phyloP scores from a whole-genome alignment of 2,329 filamentous ascomycete genomes.

The Nothophaeocryptopus gaeumannii region DNA sequence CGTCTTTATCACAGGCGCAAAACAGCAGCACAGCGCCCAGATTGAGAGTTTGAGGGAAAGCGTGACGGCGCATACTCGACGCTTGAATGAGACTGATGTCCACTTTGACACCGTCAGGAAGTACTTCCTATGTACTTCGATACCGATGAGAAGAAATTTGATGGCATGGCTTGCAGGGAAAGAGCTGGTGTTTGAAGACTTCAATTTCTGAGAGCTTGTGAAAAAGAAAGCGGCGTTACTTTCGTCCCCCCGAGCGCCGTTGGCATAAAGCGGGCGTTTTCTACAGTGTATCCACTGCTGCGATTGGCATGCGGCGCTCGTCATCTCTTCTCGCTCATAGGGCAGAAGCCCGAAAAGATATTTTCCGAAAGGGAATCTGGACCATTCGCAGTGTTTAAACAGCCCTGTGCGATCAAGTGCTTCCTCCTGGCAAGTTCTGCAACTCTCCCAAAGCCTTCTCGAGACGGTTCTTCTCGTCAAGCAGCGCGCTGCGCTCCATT shows the following conservation, averaged over 20 bases:
- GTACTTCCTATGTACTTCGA: constrained; percentile 62
- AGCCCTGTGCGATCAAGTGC: constrained; percentile 3
- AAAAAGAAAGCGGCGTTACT: no score
- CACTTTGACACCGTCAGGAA: constrained; percentile 36
- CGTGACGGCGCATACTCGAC: constrained; percentile 41
- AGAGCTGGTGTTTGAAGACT: constrained; percentile 51
- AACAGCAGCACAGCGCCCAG: constrained; percentile 23
- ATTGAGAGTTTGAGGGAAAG: constrained; percentile 44
- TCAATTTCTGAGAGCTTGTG: constrained; percentile 39
- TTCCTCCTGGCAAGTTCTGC: constrained; percentile 8
- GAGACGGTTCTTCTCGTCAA: constrained; percentile 31
- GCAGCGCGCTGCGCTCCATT: constrained; percentile 25
- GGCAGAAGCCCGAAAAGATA: no score
- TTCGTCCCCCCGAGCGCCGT: no score
- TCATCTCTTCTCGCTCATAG: no score
- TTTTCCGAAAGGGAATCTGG: no score
- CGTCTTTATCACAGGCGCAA: constrained; percentile 61
- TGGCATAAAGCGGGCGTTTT: no score
- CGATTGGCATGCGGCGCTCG: no score
- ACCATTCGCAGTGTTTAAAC: constrained; percentile 33
- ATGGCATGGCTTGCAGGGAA: constrained; percentile 49
- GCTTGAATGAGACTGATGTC: constrained; percentile 50
- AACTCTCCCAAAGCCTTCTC: constrained; percentile 30
- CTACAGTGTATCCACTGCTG: no score
- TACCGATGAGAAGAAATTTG: constrained; percentile 49